These are phyloP conservation scores for Fusarium miscanthi DNA, from an alignment of 2,329 filamentous ascomycete species.

Conservation along the genomic window DNA sequence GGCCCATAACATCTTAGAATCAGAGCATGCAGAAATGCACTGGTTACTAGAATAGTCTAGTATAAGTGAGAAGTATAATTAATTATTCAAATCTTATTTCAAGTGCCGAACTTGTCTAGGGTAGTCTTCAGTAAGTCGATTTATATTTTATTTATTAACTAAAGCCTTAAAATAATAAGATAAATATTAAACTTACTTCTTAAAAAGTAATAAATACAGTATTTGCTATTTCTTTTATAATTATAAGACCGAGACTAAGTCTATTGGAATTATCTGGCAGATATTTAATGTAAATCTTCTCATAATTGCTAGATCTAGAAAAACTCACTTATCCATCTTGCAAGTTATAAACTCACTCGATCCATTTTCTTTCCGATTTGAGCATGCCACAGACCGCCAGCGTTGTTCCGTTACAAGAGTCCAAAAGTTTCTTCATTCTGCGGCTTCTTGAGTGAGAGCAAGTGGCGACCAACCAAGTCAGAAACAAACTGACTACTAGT, in stretches of 20 bases:
- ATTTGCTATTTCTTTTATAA: too few relatives aligned
- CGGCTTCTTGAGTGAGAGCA: neutral
- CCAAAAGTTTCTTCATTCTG: neutral
- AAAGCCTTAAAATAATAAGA: too few relatives aligned
- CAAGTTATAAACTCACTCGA: too few relatives aligned
- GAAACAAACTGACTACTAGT: neutral
- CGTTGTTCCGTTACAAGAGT: fast-evolving
- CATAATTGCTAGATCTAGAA: neutral
- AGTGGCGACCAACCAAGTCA: neutral
- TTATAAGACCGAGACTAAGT: too few relatives aligned
- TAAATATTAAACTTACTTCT: too few relatives aligned
- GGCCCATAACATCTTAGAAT: fast-evolving
- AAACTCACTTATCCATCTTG: neutral
- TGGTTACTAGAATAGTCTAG: too few relatives aligned
- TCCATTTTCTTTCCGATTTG: too few relatives aligned
- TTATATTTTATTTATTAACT: neutral
- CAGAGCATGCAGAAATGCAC: neutral
- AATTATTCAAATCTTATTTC: too few relatives aligned
- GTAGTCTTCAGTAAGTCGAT: neutral
- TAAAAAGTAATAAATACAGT: too few relatives aligned
- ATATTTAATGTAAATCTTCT: fast-evolving
- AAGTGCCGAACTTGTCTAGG: neutral
- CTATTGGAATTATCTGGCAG: fast-evolving
- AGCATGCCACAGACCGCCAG: neutral
- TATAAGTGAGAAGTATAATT: too few relatives aligned